Percentiles rank a stretch among this genome's conserved stretches.
These are phyloP conservation scores for Epichloe festucae DNA, from an alignment of 2,329 filamentous ascomycete genomes.

Conservation along the genomic window DNA sequence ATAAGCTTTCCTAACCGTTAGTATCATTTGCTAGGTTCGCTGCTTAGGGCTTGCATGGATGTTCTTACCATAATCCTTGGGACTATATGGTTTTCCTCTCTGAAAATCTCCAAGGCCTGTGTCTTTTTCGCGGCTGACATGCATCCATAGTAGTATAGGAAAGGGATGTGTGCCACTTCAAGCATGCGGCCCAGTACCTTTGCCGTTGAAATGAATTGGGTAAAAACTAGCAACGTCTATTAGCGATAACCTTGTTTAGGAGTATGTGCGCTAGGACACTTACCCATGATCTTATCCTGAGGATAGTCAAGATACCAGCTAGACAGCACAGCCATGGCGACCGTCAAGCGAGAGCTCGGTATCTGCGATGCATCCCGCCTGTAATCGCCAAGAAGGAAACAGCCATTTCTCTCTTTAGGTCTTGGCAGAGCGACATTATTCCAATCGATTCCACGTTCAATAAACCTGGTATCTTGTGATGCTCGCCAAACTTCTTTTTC, in stretches of 20 bases:
- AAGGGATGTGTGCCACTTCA: conserved; percentile 14
- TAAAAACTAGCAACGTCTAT: conserved; percentile 18
- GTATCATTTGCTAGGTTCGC: neutral
- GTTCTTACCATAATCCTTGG: conserved; percentile 25
- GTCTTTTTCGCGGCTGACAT: conserved; percentile 8
- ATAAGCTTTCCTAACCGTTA: conserved; percentile 17
- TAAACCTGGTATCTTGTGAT: neutral
- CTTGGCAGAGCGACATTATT: conserved; percentile 3
- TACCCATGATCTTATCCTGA: conserved; percentile 27
- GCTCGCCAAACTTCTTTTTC: neutral
- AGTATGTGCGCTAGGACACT: neutral
- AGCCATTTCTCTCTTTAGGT: conserved; percentile 4
- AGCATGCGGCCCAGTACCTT: conserved; percentile 25
- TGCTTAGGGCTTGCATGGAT: neutral
- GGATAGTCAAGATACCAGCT: conserved; percentile 20
- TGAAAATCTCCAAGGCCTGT: conserved; percentile 13
- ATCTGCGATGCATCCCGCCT: conserved; percentile 3
- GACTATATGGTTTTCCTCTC: fast-evolving
- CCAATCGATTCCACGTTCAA: conserved; percentile 15
- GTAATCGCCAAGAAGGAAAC: conserved; percentile 12
- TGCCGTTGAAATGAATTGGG: conserved; percentile 19
- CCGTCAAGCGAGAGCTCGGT: conserved; percentile 20
- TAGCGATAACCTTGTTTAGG: neutral
- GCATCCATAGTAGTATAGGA: conserved; percentile 25
- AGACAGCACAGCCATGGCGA: conserved; percentile 17